Base-by-base conservation (phyloP, 805 yeast genomes). In the Candida sithepensis region DNA sequence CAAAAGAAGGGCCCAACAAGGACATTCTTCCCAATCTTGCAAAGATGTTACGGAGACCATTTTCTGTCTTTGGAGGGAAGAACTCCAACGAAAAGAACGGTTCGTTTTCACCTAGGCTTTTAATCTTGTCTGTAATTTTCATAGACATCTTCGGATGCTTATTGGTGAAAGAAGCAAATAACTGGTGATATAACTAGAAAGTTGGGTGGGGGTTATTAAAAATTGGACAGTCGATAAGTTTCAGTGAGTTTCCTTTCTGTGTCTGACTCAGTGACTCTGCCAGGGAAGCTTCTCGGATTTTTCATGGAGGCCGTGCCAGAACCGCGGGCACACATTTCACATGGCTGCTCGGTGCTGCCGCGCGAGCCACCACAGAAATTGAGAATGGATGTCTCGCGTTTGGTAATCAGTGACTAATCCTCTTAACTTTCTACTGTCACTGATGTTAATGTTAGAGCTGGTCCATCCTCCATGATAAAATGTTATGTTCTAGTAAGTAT, bases 11-110 rank as follows among this genome's bases (percentile, higher is more conserved):
- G 47, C 90, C 91, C 52, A 94, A 69, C 3, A 85, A 85, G 53
- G 88, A 81, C 91, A 94, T 85, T 60, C 99, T 82, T 59, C 81
- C 81, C 68, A 94, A 79, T 67, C 99, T 85, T 24, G 91, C 89
- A 43, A 87, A 72, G 52, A 94, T 70, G 67, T 94, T 94, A 53
- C 85, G 77, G 64, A 86, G 77, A 56, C 98, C 99, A 60, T 75
- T 54, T 26, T 87, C 91, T 0, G 99, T 94, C 67, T 94, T 90
- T 21, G 99, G 99, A 6, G 99, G 99, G 70, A 94, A 94, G 66
- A 94, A 94, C 72, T 94, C 99, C 58, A 90, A 77, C 9, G 97
- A 91, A 57, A 88, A 80, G 63, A 83, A 88, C 45, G 76, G 77
- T 60, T 72, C 79, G 18, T 71, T 72, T 49, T 64, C 65, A 0